Base-by-base conservation (phyloP, 495 filamentous ascomycete genomes). In the Xylaria cubensis region DNA sequence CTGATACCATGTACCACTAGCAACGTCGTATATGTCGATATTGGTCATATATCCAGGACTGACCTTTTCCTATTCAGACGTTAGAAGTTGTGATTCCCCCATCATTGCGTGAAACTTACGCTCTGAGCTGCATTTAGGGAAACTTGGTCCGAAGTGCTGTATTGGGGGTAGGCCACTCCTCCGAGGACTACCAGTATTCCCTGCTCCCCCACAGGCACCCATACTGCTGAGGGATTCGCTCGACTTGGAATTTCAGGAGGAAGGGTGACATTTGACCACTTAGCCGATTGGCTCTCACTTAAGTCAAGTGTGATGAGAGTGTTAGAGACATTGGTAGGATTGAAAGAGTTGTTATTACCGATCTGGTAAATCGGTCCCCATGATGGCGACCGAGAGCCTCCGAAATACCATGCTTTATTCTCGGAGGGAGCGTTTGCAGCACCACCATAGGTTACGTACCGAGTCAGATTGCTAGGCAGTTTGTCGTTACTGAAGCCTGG, bases 371-470 rank as follows among this genome's bases (percentile, higher is more conserved):
- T 85, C 1, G 82, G 74, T 0, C 87, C 86, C 76, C 80, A 84
- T 70, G 79, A 79, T 7, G 76, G 58, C 0, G 85, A 83, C 32
- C 82, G 86, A 82, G 89, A 83, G 0, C 92, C 92, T 4, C 88
- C 86, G 74, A 94, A 92, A 74, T 93, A 92, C 82, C 90, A 94
- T 0, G 88, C 91, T 66, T 88, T 84, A 71, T 93, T 91, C 79
- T 94, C 91, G 10, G 91, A 92, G 0, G 91, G 91, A 6, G 88
- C 89, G 15, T 85, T 91, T 9, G 86, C 90, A 0, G 84, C 86
- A 1, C 86, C 91, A 13, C 92, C 92, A 71, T 86, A 88, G 6
- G 90, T 87, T 53, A 94, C 76, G 75, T 90, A 93, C 48, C 87
- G 84, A 4, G 89, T 93, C 44, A 92, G 70, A 34, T 75, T 77